These are phyloP conservation scores for Isoetes taiwanensis DNA, from an alignment of 75 land plant species.

Conservation along the genomic window DNA sequence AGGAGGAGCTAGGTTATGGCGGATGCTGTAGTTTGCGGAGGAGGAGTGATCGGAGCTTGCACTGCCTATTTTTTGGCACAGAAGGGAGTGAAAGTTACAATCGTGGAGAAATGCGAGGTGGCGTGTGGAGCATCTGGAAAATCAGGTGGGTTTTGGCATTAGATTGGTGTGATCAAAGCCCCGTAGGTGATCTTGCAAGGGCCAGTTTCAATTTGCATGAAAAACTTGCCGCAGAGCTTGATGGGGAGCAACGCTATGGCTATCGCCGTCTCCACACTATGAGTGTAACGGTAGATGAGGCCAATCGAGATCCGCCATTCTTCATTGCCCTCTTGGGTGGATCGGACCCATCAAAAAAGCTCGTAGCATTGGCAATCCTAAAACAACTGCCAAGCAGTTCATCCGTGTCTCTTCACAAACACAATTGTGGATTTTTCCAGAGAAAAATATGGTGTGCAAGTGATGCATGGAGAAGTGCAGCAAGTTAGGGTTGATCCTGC, in stretches of 20 bases:
- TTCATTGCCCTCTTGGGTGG: no score
- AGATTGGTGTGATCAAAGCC: slow-evolving; percentile 1
- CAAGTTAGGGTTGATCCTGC: slow-evolving; percentile 23
- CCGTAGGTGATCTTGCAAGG: neutral
- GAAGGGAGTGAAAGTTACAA: slow-evolving; percentile 2
- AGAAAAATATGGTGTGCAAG: slow-evolving; percentile 31
- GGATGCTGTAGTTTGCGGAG: slow-evolving; percentile 5
- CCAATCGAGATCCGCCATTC: no score
- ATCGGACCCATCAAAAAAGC: no score
- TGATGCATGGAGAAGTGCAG: slow-evolving; percentile 55
- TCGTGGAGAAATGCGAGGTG: neutral
- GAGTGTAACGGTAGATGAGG: neutral
- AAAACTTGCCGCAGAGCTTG: neutral
- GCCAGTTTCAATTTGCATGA: neutral
- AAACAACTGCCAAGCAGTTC: slow-evolving; percentile 85
- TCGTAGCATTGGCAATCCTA: slow-evolving; percentile 50
- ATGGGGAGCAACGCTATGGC: neutral
- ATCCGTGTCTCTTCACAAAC: slow-evolving; percentile 61
- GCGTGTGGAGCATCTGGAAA: neutral
- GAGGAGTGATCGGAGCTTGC: neutral
- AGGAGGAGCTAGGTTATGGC: no score
- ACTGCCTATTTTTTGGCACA: slow-evolving; percentile 3
- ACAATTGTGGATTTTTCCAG: slow-evolving; percentile 39
- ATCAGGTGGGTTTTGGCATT: slow-evolving; percentile 1
- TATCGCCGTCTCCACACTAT: neutral